These are phyloP conservation scores for Papilionanthe hybrid DNA, from an alignment of 116 monocot species.

Conservation along the genomic window DNA sequence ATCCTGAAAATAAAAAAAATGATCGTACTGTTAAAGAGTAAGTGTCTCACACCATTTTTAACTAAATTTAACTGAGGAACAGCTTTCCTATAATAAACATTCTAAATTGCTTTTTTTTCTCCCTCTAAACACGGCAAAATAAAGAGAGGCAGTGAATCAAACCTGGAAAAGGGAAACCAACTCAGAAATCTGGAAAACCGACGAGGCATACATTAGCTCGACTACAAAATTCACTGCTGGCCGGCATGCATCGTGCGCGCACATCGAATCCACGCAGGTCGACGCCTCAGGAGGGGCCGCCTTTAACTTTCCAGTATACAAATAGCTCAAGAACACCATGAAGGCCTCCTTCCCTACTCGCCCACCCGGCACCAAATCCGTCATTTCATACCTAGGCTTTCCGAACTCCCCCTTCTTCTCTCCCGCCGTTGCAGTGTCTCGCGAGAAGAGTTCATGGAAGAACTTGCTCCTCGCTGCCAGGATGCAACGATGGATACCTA, in stretches of 20 bases:
- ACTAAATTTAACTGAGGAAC: too few relatives aligned
- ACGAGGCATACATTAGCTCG: conserved; percentile 78
- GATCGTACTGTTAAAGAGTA: too few relatives aligned
- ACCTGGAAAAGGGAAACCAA: conserved; percentile 86
- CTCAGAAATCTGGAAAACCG: conserved; percentile 64
- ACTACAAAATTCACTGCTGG: conserved; percentile 71
- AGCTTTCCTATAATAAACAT: too few relatives aligned
- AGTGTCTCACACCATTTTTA: too few relatives aligned
- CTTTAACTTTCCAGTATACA: conserved; percentile 84
- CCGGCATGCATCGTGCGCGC: conserved; percentile 78
- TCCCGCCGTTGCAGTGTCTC: conserved; percentile 2
- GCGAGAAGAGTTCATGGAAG: conserved; percentile 57
- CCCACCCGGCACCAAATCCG: conserved; percentile 46
- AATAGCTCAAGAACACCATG: conserved; percentile 55
- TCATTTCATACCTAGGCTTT: conserved; percentile 45
- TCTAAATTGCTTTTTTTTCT: too few relatives aligned
- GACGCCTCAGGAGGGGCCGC: conserved; percentile 48
- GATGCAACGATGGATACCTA: conserved; percentile 88
- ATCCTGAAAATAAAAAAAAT: too few relatives aligned
- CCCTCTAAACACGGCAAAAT: too few relatives aligned
- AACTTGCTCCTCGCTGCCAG: conserved; percentile 71
- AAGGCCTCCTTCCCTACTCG: conserved; percentile 75
- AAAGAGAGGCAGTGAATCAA: neutral
- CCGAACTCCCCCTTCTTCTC: neutral
- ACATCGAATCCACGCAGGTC: conserved; percentile 55